phyloP scores from a whole-genome alignment of 371 early-diverging fungal species.

The Rhizopus stolonifer region DNA sequence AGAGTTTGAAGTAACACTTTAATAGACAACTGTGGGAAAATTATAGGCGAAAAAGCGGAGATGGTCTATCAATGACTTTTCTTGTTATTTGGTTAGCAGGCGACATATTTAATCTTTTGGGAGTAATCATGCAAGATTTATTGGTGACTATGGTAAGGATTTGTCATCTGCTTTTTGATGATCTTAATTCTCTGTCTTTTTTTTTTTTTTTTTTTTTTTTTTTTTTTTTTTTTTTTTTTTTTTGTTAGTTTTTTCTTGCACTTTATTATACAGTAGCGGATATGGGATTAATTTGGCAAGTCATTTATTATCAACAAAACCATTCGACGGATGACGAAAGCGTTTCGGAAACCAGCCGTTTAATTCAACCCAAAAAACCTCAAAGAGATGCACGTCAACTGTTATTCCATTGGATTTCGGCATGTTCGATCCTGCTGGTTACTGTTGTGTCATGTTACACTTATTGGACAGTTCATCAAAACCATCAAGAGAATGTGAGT shows the following conservation, averaged over 20 bases:
- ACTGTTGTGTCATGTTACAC: slow-evolving; percentile 14
- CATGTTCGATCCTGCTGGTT: slow-evolving; percentile 3
- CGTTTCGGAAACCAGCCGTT: background rate
- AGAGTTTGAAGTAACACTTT: background rate
- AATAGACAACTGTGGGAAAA: slow-evolving; percentile 62
- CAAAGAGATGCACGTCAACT: background rate
- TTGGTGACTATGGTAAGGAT: slow-evolving; percentile 67
- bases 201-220: no score
- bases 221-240: no score
- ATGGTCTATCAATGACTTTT: slow-evolving; percentile 69
- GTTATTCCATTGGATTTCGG: slow-evolving; percentile 13
- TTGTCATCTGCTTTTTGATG: no score
- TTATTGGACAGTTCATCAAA: slow-evolving; percentile 9
- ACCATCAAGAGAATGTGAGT: background rate
- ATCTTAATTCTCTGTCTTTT: no score
- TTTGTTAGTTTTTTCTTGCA: slow-evolving; percentile 41
- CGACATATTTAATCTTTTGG: slow-evolving; percentile 77
- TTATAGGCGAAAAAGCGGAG: slow-evolving; percentile 57
- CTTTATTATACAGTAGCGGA: slow-evolving; percentile 45
- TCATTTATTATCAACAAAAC: slow-evolving; percentile 41
- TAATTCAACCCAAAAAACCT: background rate
- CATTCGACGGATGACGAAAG: background rate
- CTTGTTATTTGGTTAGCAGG: slow-evolving; percentile 83
- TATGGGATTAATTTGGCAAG: slow-evolving; percentile 43
- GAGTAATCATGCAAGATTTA: slow-evolving; percentile 73